Evolutionary conservation across 345 rosid species (phyloP).

Genomic region (Noccaea bulbosa): DNA sequence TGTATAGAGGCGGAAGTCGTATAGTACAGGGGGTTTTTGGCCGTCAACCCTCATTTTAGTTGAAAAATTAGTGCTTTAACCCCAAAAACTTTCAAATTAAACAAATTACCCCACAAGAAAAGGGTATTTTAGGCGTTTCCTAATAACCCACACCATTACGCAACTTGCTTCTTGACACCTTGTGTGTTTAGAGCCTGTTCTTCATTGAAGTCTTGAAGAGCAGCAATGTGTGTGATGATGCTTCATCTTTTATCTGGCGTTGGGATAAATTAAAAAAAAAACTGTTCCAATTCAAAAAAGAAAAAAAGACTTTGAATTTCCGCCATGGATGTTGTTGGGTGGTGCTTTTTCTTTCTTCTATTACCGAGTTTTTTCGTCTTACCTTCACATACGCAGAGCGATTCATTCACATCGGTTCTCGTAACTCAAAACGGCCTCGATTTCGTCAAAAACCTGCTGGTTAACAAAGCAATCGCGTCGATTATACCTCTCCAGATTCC

Average conservation of each 20-base stretch:
- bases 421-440: slow-evolving; percentile 82
- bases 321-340: slow-evolving; percentile 40
- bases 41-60: too few relatives aligned
- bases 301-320: slow-evolving; percentile 4
- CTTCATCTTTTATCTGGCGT: slow-evolving; percentile 8
- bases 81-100: background rate
- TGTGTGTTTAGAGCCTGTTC: slow-evolving; percentile 15
- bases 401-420: slow-evolving; percentile 74
- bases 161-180: slow-evolving; percentile 9
- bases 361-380: slow-evolving; percentile 36
- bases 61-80: slow-evolving; percentile 7
- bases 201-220: slow-evolving; percentile 6
- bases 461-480: slow-evolving; percentile 68
- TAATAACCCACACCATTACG: slow-evolving; percentile 30
- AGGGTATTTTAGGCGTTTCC: background rate
- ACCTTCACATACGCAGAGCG: slow-evolving; percentile 40
- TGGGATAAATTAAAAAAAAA: background rate
- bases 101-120: background rate
- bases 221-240: background rate
- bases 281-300: background rate
- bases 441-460: slow-evolving; percentile 75
- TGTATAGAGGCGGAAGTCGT: too few relatives aligned
- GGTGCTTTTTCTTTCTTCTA: slow-evolving; percentile 43
- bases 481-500: slow-evolving; percentile 72
- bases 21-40: too few relatives aligned